Percentiles rank a stretch among this genome's conserved stretches.
Conservation (phyloP, 2,329 filamentous ascomycete species). For the Exophiala oligosperma region DNA sequence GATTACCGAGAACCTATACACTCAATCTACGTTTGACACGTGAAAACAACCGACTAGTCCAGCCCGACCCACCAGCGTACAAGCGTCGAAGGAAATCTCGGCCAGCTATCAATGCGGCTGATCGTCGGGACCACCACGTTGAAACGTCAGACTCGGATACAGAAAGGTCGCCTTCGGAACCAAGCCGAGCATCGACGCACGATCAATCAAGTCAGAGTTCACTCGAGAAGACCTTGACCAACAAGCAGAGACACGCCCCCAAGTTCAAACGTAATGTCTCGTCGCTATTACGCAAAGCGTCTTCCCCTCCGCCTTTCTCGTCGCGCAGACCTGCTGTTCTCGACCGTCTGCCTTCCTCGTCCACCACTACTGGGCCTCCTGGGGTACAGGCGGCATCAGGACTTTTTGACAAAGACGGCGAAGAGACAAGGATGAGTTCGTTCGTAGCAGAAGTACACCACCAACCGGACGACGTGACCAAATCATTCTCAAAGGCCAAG, state of each 20-base stretch:
- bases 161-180: neutral
- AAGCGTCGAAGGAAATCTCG: conserved; percentile 19
- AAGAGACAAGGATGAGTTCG: too few species aligned
- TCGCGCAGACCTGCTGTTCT: neutral
- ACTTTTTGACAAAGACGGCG: too few species aligned
- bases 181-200: neutral
- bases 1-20: conserved; percentile 56
- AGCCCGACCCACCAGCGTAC: conserved; percentile 30
- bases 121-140: neutral
- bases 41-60: conserved; percentile 41
- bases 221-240: neutral
- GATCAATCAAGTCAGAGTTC: neutral
- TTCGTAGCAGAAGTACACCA: conserved; percentile 15
- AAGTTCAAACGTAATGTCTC: conserved; percentile 15
- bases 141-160: neutral
- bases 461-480: conserved; percentile 10
- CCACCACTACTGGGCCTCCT: neutral
- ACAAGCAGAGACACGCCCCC: neutral
- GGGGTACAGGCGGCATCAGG: too few species aligned
- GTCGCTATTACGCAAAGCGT: conserved; percentile 23
- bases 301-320: conserved; percentile 20
- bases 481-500: neutral
- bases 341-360: neutral
- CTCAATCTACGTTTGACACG: conserved; percentile 55
- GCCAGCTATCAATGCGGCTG: conserved; percentile 9